Evolutionary conservation across 2,329 filamentous ascomycete species (phyloP).

Genomic region (Myriosclerotinia scirpicola): DNA sequence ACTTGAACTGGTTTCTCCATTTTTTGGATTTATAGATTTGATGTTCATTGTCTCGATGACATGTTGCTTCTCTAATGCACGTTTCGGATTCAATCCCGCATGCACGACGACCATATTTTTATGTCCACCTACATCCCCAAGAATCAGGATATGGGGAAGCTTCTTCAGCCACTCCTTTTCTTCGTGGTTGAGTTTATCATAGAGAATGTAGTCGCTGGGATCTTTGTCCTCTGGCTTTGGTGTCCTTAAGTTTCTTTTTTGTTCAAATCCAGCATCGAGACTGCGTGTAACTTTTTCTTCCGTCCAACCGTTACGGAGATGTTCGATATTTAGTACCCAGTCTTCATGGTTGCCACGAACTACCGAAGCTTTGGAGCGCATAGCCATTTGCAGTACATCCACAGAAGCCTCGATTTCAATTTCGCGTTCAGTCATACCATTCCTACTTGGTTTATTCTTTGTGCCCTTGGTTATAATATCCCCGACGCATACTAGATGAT

Average conservation of each 20-base stretch:
- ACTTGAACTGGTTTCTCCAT: neutral
- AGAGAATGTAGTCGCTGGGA: neutral
- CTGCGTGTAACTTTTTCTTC: neutral
- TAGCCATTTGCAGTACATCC: neutral
- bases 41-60: slow-evolving; percentile 4
- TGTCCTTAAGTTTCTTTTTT: neutral
- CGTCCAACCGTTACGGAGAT: neutral
- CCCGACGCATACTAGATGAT: no score
- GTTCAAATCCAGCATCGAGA: neutral
- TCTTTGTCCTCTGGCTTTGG: neutral
- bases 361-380: neutral
- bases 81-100: neutral
- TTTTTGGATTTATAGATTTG: neutral
- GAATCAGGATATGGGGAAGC: neutral
- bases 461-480: no score
- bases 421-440: neutral
- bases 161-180: neutral
- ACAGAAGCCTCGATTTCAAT: neutral
- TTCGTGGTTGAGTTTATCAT: neutral
- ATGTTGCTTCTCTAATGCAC: neutral
- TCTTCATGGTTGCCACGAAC: slow-evolving; percentile 13
- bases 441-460: no score
- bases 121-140: neutral
- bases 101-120: neutral
- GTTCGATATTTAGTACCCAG: neutral